A percentile compares a stretch with the other conserved stretches of the same genome.
phyloP scores from a whole-genome alignment of 306 rosid genomes.

The Mucuna pruriens region DNA sequence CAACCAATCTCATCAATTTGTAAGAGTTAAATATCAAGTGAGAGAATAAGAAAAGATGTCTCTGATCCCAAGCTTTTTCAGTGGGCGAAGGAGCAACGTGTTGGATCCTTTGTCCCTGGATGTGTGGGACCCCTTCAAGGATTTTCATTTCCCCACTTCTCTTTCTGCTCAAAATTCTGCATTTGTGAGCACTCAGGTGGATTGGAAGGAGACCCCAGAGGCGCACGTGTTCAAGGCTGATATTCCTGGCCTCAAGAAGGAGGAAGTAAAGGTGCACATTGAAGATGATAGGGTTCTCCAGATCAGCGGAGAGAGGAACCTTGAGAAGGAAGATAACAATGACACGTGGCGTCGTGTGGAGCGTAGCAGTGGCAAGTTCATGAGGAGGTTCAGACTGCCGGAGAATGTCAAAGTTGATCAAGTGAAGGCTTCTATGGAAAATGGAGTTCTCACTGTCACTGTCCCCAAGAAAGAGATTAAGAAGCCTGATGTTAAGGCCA shows the following conservation, averaged over 20 bases:
- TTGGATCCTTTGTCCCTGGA: slow-evolving; percentile 47
- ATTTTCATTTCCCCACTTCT: slow-evolving; percentile 21
- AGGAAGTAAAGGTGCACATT: slow-evolving; percentile 44
- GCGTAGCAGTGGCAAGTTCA: slow-evolving; percentile 46
- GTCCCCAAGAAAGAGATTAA: slow-evolving; percentile 42
- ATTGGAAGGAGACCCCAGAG: slow-evolving; percentile 55
- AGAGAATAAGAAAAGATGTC: slow-evolving; percentile 45
- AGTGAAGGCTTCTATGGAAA: slow-evolving; percentile 46
- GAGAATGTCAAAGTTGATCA: slow-evolving; percentile 40
- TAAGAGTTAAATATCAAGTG: no score
- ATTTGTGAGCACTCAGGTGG: slow-evolving; percentile 32
- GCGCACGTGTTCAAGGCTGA: slow-evolving; percentile 55
- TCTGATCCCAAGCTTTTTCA: slow-evolving; percentile 44
- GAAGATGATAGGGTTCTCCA: slow-evolving; percentile 51
- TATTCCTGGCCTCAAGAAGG: slow-evolving; percentile 45
- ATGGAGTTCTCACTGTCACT: slow-evolving; percentile 55
- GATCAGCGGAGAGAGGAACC: slow-evolving; percentile 46
- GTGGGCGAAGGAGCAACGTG: slow-evolving; percentile 37
- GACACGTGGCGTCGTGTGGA: slow-evolving; percentile 48
- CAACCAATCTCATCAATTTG: no score
- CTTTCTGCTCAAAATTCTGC: slow-evolving; percentile 43
- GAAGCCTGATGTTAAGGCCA: slow-evolving; percentile 42
- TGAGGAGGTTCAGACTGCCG: slow-evolving; percentile 44
- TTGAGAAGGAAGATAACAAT: slow-evolving; percentile 51
- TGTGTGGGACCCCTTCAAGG: slow-evolving; percentile 42